Base-by-base conservation (phyloP, 495 filamentous ascomycete species). In the Tricharina praecox region DNA sequence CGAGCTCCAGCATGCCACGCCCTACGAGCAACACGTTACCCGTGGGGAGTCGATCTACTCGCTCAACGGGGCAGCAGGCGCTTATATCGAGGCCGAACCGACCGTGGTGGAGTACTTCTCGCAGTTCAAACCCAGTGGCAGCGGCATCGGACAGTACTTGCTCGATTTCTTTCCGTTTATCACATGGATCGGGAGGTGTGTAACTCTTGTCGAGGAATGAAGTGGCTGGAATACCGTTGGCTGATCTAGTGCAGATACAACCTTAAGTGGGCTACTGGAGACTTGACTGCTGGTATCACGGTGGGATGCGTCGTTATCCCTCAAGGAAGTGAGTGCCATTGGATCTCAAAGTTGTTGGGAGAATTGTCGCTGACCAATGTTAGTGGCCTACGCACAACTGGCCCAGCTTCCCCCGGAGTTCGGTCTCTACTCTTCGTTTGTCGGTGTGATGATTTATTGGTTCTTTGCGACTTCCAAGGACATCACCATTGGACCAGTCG, bases 401-500 rank as follows among this genome's bases (percentile, higher is more conserved):
- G 90, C 90, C 5, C 68, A 76, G 34, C 70, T 99, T 18, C 67
- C 70, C 0, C 74, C 79, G 2, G 70, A 99, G 59, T 99, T 75
- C 58, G 90, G 90, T 43, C 68, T 99, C 0, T 99, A 99, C 61
- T 90, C 88, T 0, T 95, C 88, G 0, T 99, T 99, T 57, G 93
- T 96, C 80, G 90, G 90, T 21, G 88, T 96, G 3, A 61, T 95
- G 50, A 63, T 94, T 40, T 99, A 99, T 55, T 96, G 90, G 90
- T 92, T 96, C 63, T 96, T 97, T 56, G 90, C 90, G 1, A 97
- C 90, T 1, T 96, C 92, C 0, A 97, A 97, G 60, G 90, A 97
- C 64, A 96, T 97, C 59, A 96, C 90, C 5, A 96, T 97, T 44
- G 90, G 90, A n/a, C 92, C 90, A 34, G 90, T 97, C 37, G 90